Base-by-base conservation (phyloP, 352 stramenopile species). In the Globisporangium sylvaticum region DNA sequence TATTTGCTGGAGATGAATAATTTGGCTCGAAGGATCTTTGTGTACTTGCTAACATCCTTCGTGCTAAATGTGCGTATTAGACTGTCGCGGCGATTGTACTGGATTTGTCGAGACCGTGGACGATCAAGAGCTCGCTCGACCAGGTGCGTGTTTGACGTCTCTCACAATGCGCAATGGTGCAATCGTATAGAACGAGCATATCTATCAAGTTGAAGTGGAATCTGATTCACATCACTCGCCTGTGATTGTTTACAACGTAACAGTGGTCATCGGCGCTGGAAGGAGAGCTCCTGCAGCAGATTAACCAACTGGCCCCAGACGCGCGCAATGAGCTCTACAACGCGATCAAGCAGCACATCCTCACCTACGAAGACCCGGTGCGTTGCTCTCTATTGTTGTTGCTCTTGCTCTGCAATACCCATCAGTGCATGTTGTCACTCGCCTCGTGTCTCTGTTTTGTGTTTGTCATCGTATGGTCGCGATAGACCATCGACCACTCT, bases 351-450 rank as follows among this genome's bases (percentile, higher is more conserved):
- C 82, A 92, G 65, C 75, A 94, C 54, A 89, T 92, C 67, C 65
- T 94, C 31, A 42, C 60, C 22, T 95, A 95, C 66, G 82, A 90
- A 72, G 87, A 95, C 53, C 87, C 85, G 66, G 87, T 95, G 74
- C 31, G 77, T 65, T 12, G 6, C 39, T 34, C 27, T 3, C 6
- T 25, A 20, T 4, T 44, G 37, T 44, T 44, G 20, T 44, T 2
- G 6, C 14, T 7, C 12, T 44, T 44, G 37, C 37, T 18, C 37
- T 18, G 20, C 37, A 44, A 44, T 18, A 18, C 14, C 14, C 37
- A 4, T 44, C 12, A 44, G 12, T 5, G 31, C 7, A 34, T n/a
- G 10, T 66, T 37, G 69, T 64, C 34, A n/a, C 25, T 31, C 57
- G 20, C 4, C 37, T 44, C 37, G 4, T 34, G n/a, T 9, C 54